phyloP scores from a whole-genome alignment of 495 filamentous ascomycete genomes.

The Cetradonia linearis region DNA sequence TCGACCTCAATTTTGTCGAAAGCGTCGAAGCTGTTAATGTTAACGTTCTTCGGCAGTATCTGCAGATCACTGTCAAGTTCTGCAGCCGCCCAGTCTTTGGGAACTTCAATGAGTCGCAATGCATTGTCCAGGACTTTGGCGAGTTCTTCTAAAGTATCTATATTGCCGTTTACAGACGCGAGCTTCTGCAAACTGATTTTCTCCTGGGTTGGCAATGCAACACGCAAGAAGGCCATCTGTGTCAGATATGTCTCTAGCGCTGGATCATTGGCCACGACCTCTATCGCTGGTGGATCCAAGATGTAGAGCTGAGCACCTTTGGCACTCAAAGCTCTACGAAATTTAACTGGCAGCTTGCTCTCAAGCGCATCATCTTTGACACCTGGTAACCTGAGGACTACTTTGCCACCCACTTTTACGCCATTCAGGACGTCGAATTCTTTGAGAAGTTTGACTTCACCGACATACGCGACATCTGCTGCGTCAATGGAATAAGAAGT shows the following conservation, averaged over 20 bases:
- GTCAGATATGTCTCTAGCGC: constrained; percentile 48
- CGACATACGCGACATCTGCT: constrained; percentile 70
- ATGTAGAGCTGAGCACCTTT: constrained; percentile 61
- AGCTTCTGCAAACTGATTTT: constrained; percentile 45
- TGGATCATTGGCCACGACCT: constrained; percentile 49
- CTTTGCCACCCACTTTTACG: constrained; percentile 57
- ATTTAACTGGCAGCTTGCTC: constrained; percentile 62
- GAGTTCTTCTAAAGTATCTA: constrained; percentile 47
- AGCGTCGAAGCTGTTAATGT: constrained; percentile 65
- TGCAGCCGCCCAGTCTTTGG: constrained; percentile 65
- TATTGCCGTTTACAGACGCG: constrained; percentile 43
- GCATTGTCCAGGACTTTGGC: constrained; percentile 57
- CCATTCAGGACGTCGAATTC: constrained; percentile 62
- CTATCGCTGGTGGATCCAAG: constrained; percentile 57
- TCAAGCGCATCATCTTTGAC: constrained; percentile 82
- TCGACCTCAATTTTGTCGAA: constrained; percentile 72
- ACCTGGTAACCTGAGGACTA: constrained; percentile 66
- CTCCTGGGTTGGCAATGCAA: constrained; percentile 52
- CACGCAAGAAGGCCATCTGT: constrained; percentile 71
- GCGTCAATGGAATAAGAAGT: constrained; percentile 68
- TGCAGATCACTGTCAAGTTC: constrained; percentile 44
- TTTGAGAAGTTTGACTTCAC: constrained; percentile 65
- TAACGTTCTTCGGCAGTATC: constrained; percentile 50
- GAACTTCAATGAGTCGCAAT: constrained; percentile 61
- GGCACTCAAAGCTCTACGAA: constrained; percentile 56